Evolutionary conservation across 305 asterid species (phyloP), one percentile per base, ranked within the genome.

Genomic region (Withania somnifera): DNA sequence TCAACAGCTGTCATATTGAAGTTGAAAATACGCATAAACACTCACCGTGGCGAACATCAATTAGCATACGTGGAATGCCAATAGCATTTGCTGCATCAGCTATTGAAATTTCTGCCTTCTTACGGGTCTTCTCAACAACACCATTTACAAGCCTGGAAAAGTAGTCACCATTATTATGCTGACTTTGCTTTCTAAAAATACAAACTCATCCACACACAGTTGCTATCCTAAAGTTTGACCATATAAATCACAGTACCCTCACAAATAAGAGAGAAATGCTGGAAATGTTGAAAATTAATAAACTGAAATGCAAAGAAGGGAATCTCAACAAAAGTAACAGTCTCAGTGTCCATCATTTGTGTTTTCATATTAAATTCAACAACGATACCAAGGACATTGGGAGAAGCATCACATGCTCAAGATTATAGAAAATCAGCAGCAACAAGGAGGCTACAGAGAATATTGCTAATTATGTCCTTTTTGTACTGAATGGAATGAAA

Each of bases 1-100:
- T 75, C 61, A 75, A 15, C 26, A 75, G 9, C 45, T 17, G 1
- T 6, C 45, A 28, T 50, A 26, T 47, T 15, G 10, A 75, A 75
- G 61, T 50, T 0, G 80, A 8, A 76, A 57, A 78, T 73, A 56
- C 47, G 58, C 47, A 30, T 64, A 64, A 78, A 56, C 19, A 64
- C 85, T 87, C 80, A 94, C 99, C 98, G 79, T 96, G 99, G 64
- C 99, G 98, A 85, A 96, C 90, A 87, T 96, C 99, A 69, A 96
- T 91, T 77, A 96, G 89, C 97, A 93, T 90, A 79, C 99, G 90
- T 57, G 98, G 99, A 86, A 96, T 87, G 82, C 93, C 97, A 80
- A 90, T 85, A 81, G 86, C 94, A 84, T 87, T 89, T 71, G 99
- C 99, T 24, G 98, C 98, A 83, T 90, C 94, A 68, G 94, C 97